Conservation (phyloP, 768 basidiomycete species). For the Asterophora lycoperdoides region DNA sequence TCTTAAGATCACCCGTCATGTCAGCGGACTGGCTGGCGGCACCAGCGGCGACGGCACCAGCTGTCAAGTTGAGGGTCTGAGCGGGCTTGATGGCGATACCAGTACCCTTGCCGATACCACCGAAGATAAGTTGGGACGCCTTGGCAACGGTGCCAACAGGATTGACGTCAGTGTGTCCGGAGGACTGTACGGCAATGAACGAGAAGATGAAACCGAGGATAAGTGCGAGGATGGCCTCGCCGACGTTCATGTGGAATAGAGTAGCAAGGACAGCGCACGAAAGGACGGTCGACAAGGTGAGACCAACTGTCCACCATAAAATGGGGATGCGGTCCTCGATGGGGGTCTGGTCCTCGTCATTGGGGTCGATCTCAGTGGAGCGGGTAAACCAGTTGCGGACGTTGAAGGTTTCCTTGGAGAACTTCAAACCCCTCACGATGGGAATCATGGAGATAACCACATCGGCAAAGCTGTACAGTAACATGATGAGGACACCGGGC, state of each 20-base stretch:
- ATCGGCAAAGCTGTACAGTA: constrained; percentile 56
- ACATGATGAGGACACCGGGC: constrained; percentile 61
- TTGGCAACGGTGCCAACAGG: constrained; percentile 58
- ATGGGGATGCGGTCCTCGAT: constrained; percentile 50
- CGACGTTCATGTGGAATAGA: constrained; percentile 53
- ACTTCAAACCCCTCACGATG: neutral
- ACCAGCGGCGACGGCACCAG: constrained; percentile 50
- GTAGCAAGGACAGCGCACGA: constrained; percentile 50
- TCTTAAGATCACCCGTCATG: constrained; percentile 67
- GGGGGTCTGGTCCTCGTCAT: constrained; percentile 51
- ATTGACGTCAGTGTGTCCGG: constrained; percentile 59
- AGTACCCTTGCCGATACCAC: constrained; percentile 52
- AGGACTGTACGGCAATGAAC: constrained; percentile 60
- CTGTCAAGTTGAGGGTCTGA: constrained; percentile 45
- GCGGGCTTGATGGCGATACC: constrained; percentile 30
- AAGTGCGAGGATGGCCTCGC: constrained; percentile 52
- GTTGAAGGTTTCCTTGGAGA: constrained; percentile 1
- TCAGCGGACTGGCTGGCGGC: constrained; percentile 56
- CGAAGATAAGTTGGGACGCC: constrained; percentile 65
- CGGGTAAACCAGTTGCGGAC: neutral
- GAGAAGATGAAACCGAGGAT: constrained; percentile 62
- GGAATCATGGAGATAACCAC: constrained; percentile 32
- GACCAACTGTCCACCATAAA: constrained; percentile 50
- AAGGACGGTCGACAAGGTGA: constrained; percentile 47
- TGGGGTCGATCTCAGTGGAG: constrained; percentile 26